Evolutionary conservation across 441 rosid species (phyloP), one percentile per base, ranked within the genome.

Genomic region (Lepidium campestre): DNA sequence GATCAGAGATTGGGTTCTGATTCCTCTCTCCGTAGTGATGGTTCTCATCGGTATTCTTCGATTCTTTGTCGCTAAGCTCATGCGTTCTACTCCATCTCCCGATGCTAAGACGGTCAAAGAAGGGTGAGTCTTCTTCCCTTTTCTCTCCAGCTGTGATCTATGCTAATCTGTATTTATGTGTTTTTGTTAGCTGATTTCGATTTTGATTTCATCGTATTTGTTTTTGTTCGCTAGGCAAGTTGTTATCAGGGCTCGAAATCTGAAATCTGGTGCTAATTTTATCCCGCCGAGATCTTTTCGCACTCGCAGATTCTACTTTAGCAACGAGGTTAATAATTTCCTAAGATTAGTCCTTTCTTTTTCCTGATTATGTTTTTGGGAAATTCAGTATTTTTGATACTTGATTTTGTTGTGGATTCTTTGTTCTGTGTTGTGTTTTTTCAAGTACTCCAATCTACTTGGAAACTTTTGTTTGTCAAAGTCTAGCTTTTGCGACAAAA

Each of bases 1-100:
- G 69, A 91, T 95, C 17, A 90, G 99, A 81, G 97, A 95, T 46
- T 95, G 99, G 99, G 98, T 94, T 25, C 74, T 94, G 74, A 94
- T 94, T 37, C 99, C 97, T 10, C 81, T 94, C 5, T 91, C 99
- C 0, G 87, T 91, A 18, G 99, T 95, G 58, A 95, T 95, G 99
- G 98, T 92, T 25, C 90, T 95, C 56, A 95, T 91, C 46, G 97
- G 99, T 15, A 75, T 95, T 44, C 96, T 95, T 31, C 87, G 97
- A 27, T 79, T 91, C 88, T 95, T 91, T 67, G 97, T 95, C 49
- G 84, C 97, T 4, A 68, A 68, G 57, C 74, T 74, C 35, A 68
- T 74, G 78, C 96, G 87, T 32, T 88, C 98, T 55, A 67, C 85
- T 57, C 96, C 85, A 68, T 39, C 62, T 62, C 97, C 95, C 35